phyloP scores from a whole-genome alignment of 345 rosid genomes.

The Populus alba region DNA sequence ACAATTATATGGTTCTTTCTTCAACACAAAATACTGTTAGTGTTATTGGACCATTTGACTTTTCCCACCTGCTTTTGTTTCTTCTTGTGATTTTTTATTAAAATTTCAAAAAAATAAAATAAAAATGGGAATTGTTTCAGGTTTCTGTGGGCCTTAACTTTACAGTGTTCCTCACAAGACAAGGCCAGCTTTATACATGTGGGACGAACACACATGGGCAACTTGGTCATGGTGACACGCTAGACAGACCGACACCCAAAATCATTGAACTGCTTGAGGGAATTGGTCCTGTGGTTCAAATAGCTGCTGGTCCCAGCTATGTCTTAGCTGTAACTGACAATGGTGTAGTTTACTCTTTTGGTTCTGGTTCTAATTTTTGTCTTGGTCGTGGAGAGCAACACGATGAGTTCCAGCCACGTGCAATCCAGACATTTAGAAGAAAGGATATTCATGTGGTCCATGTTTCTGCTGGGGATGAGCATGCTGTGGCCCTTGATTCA shows the following conservation, averaged over 20 bases:
- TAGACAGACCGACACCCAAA: conserved; percentile 76
- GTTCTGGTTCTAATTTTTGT: conserved; percentile 85
- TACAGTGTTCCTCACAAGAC: conserved; percentile 76
- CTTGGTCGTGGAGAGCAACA: conserved; percentile 99
- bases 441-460: conserved; percentile 69
- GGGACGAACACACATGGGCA: conserved; percentile 84
- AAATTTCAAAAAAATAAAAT: background rate
- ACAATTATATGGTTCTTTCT: background rate
- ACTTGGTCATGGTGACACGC: conserved; percentile 87
- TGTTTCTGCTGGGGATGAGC: conserved; percentile 97
- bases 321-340: conserved; percentile 61
- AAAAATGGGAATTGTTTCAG: conserved; percentile 42
- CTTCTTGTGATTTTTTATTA: background rate
- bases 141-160: conserved; percentile 90
- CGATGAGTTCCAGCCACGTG: conserved; percentile 74
- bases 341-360: conserved; percentile 81
- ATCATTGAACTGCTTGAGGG: conserved; percentile 48
- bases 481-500: conserved; percentile 92
- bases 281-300: conserved; percentile 66
- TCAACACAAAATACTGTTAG: background rate
- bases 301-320: conserved; percentile 89
- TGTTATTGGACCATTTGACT: background rate
- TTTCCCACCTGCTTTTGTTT: background rate
- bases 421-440: conserved; percentile 68
- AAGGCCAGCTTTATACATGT: conserved; percentile 74